These are phyloP conservation scores for Podila epigama DNA, from an alignment of 192 early-diverging fungal genomes.

Conservation along the genomic window DNA sequence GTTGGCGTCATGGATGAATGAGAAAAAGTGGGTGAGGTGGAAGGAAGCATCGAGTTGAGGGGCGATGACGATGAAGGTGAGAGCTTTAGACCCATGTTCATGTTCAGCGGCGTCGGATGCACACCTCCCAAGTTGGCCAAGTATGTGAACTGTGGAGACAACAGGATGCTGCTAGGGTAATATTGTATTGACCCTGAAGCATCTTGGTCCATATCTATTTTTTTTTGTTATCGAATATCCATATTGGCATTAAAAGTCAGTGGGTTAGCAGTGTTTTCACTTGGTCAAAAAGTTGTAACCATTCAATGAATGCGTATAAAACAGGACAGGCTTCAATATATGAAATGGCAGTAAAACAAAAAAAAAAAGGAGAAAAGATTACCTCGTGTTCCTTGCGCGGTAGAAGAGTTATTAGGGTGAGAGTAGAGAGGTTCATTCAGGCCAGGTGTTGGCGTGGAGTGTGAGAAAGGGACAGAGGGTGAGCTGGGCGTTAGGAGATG, in stretches of 20 bases:
- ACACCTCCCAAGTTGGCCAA: not conserved
- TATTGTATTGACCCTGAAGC: not conserved
- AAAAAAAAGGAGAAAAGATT: too few species aligned
- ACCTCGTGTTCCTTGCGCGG: slow-evolving; percentile 26
- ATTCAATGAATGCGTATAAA: too few species aligned
- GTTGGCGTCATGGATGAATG: not conserved
- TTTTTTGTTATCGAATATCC: too few species aligned
- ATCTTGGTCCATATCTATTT: not conserved
- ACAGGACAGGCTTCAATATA: too few species aligned
- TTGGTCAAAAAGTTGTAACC: too few species aligned
- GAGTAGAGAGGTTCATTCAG: slow-evolving; percentile 42
- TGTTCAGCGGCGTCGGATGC: not conserved
- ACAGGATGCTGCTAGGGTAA: slow-evolving; percentile 6
- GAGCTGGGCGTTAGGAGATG: slow-evolving; percentile 44
- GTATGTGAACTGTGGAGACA: slow-evolving; percentile 3
- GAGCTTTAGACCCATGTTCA: not conserved
- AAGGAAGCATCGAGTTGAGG: not conserved
- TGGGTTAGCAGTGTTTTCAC: too few species aligned
- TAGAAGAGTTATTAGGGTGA: slow-evolving; percentile 1
- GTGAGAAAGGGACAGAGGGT: not conserved
- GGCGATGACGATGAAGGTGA: slow-evolving; percentile 1
- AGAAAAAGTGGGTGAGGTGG: not conserved
- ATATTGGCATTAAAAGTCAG: too few species aligned
- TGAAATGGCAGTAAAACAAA: too few species aligned
- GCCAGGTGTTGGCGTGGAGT: slow-evolving; percentile 25